phyloP scores from a whole-genome alignment of 441 rosid species.

The Erodium trifolium region DNA sequence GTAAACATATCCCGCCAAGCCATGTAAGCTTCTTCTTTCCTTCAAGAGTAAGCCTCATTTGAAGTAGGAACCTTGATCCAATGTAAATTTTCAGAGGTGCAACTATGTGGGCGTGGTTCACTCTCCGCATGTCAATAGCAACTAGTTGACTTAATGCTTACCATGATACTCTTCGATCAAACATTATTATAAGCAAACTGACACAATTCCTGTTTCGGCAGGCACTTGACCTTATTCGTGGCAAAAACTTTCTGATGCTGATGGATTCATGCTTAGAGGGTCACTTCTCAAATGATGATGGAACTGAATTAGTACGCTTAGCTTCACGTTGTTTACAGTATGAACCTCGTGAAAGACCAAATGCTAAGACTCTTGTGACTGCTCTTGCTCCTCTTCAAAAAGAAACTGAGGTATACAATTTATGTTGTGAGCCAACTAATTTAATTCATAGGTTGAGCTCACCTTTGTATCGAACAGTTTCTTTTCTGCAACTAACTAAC shows the following conservation, averaged over 20 bases:
- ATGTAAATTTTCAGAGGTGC: not conserved
- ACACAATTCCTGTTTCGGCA: slow-evolving; percentile 27
- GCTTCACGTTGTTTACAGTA: slow-evolving; percentile 92
- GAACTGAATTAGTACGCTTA: slow-evolving; percentile 79
- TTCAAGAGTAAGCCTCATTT: slow-evolving; percentile 16
- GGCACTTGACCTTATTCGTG: slow-evolving; percentile 93
- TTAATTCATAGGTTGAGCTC: not conserved
- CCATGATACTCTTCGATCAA: not conserved
- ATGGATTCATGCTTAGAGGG: slow-evolving; percentile 91
- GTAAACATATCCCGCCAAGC: slow-evolving; percentile 45
- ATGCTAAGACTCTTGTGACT: slow-evolving; percentile 70
- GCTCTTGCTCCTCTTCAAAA: slow-evolving; percentile 80
- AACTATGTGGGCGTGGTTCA: not conserved
- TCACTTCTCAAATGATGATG: slow-evolving; percentile 88
- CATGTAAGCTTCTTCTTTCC: slow-evolving; percentile 47
- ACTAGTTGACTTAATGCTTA: not conserved
- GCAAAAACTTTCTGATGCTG: slow-evolving; percentile 73
- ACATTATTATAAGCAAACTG: slow-evolving; percentile 9
- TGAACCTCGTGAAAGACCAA: slow-evolving; percentile 96
- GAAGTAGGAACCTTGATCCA: not conserved
- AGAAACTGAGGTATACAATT: slow-evolving; percentile 55
- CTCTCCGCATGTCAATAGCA: too few species aligned
- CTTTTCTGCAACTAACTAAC: too few species aligned
- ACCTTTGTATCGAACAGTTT: not conserved
- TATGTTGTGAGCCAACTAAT: not conserved